Percentiles rank a stretch among this genome's conserved stretches.
These are phyloP conservation scores for Cyclotella atomus DNA, from an alignment of 108 stramenopile species.

Conservation along the genomic window DNA sequence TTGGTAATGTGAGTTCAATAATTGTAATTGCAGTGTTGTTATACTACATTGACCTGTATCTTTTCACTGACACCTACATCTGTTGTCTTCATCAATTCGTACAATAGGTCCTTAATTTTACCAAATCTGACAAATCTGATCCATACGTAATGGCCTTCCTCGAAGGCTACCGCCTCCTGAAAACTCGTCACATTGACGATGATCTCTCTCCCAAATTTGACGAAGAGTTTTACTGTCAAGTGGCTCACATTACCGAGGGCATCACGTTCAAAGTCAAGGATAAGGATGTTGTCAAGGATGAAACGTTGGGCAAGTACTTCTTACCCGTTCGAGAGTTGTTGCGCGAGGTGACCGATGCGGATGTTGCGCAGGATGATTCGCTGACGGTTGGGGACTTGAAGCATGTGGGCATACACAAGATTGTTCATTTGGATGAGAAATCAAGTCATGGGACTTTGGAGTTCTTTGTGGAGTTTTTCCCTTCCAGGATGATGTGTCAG, in stretches of 20 bases:
- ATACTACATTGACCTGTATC: neutral
- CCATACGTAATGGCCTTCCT: slow-evolving; percentile 56
- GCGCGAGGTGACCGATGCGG: slow-evolving; percentile 20
- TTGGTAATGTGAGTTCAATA: slow-evolving; percentile 4
- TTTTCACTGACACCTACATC: neutral
- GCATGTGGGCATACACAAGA: slow-evolving; percentile 53
- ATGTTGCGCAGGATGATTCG: slow-evolving; percentile 14
- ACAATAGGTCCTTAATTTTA: neutral
- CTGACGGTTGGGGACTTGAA: slow-evolving; percentile 37
- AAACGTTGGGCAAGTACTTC: slow-evolving; percentile 49
- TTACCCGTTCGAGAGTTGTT: slow-evolving; percentile 53
- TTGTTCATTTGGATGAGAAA: slow-evolving; percentile 51
- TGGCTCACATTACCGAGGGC: slow-evolving; percentile 43
- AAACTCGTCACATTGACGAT: slow-evolving; percentile 46
- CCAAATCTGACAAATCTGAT: slow-evolving; percentile 36
- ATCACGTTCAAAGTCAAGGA: slow-evolving; percentile 57
- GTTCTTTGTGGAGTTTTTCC: slow-evolving; percentile 61
- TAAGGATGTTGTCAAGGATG: slow-evolving; percentile 37
- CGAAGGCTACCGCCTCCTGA: slow-evolving; percentile 50
- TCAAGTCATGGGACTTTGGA: slow-evolving; percentile 46
- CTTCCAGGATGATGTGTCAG: slow-evolving; percentile 32
- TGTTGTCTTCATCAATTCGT: neutral
- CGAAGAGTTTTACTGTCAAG: slow-evolving; percentile 58
- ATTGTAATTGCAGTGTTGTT: neutral
- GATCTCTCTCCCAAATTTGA: slow-evolving; percentile 48